phyloP scores from a whole-genome alignment of 345 rosid species.

The Salix dunnii region DNA sequence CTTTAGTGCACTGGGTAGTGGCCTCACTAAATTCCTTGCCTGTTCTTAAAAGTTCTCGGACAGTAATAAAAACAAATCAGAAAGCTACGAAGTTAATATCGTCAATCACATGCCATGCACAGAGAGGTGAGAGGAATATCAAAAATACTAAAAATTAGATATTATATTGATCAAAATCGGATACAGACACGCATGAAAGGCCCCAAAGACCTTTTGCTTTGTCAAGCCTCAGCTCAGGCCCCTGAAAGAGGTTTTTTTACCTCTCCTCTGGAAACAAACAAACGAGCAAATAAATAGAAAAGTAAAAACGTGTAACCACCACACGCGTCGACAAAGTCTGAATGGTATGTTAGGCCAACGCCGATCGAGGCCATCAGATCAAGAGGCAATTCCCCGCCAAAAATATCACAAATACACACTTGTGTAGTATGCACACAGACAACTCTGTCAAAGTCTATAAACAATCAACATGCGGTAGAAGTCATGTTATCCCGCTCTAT shows the following conservation, averaged over 20 bases:
- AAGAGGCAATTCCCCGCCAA: conserved; percentile 47
- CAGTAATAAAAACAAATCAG: conserved; percentile 35
- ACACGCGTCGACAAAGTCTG: conserved; percentile 22
- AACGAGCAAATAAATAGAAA: not conserved
- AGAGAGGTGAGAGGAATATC: not conserved
- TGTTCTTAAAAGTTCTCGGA: not conserved
- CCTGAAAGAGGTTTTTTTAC: conserved; percentile 23
- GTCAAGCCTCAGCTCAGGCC: conserved; percentile 33
- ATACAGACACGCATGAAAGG: conserved; percentile 41
- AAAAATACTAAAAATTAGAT: not conserved
- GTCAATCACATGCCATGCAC: conserved; percentile 46
- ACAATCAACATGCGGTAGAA: conserved; percentile 1
- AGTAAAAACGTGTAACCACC: conserved; percentile 31
- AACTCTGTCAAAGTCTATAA: conserved; percentile 20
- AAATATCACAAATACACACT: conserved; percentile 41
- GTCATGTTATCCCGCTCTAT: not conserved
- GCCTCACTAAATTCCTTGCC: conserved; percentile 23
- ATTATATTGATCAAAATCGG: conserved; percentile 25
- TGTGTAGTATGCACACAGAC: conserved; percentile 37
- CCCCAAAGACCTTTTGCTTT: conserved; percentile 51
- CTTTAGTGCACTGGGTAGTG: conserved; percentile 8
- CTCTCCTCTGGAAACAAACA: not conserved
- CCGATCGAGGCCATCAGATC: no score
- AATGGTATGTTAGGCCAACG: conserved; percentile 22
- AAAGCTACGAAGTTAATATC: conserved; percentile 45